phyloP scores from a whole-genome alignment of 2,329 filamentous ascomycete species.

The Cordyceps farinosa region DNA sequence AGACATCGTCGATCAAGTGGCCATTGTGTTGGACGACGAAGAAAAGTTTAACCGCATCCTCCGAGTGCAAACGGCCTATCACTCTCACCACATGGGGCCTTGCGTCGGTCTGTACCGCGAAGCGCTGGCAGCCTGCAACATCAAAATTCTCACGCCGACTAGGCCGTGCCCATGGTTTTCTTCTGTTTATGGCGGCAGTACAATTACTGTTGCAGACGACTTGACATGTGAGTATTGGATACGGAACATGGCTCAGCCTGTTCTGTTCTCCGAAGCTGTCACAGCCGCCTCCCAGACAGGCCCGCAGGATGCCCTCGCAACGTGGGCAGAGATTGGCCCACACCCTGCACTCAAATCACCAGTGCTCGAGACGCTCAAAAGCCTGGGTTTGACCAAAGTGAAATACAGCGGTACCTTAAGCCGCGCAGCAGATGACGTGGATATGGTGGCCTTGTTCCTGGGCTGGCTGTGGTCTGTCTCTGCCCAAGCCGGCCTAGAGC shows the following conservation, averaged over 20 bases:
- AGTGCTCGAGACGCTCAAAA: constrained; percentile 27
- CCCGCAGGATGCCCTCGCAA: neutral
- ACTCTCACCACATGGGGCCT: constrained; percentile 29
- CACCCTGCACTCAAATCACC: constrained; percentile 34
- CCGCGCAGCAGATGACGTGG: neutral
- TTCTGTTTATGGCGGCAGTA: neutral
- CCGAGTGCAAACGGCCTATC: constrained; percentile 29
- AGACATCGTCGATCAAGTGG: constrained; percentile 21
- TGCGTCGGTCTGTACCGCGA: neutral
- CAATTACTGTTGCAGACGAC: neutral
- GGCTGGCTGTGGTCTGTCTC: constrained; percentile 1
- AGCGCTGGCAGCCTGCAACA: neutral
- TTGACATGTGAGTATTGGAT: constrained; percentile 8
- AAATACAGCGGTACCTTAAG: neutral
- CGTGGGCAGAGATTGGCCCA: constrained; percentile 12
- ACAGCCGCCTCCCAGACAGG: neutral
- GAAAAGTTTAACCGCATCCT: constrained; percentile 24
- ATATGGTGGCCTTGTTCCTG: neutral
- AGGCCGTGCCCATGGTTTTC: constrained; percentile 9
- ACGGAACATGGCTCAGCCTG: constrained; percentile 14
- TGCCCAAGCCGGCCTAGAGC: neutral
- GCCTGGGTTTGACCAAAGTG: neutral
- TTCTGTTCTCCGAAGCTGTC: constrained; percentile 14
- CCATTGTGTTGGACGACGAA: constrained; percentile 16
- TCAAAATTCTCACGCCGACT: neutral